Base-by-base conservation (phyloP, 2,329 filamentous ascomycete genomes). In the Penicillium nordicum region DNA sequence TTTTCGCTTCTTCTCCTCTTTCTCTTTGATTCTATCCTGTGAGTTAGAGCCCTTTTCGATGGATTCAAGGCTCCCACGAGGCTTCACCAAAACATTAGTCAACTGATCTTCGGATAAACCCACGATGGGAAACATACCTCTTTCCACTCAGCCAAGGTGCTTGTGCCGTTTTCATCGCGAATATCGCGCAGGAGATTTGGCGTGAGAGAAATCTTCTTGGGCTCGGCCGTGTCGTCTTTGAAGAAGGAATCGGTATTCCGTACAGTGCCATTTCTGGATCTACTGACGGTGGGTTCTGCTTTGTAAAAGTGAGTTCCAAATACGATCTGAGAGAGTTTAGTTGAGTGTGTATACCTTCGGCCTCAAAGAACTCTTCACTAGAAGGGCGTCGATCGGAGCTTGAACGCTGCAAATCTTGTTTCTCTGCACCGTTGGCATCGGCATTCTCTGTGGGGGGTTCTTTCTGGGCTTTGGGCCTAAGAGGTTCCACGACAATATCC, bases 241-340 rank as follows among this genome's bases (percentile, higher is more conserved):
- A 97, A 97, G 80, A 97, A 97, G 1, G 93, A 96, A 74, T 97
- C 93, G 5, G 91, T 93, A 70, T 95, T 95, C 61, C 93, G 85
- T 43, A 96, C 83, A 23, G 89, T 93, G 41, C 92, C 92, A 65
- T 96, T 95, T 61, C 88, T 85, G 36, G 90, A 92, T 69, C 88
- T 72, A 69, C 69, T 77, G 65, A 72, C 65, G 23, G 63, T 67
- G 46, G 65, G 63, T 61, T 69, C 68, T 63, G 62, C 65, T 66
- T 53, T 30, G 48, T 36, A 30, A 52, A 51, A n/a, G 43, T 72
- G 43, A 66, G 66, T 44, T 41, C 56, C 21, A 45, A 37, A 29
- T 32, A n/a, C 18, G 4, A 40, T 16, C 4, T 29, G 11, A 9
- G 29, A 29, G 18, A 3, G 49, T 18, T 23, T 18, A 45, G 12